Conservation (phyloP, 306 rosid species). For the Delonix regia region DNA sequence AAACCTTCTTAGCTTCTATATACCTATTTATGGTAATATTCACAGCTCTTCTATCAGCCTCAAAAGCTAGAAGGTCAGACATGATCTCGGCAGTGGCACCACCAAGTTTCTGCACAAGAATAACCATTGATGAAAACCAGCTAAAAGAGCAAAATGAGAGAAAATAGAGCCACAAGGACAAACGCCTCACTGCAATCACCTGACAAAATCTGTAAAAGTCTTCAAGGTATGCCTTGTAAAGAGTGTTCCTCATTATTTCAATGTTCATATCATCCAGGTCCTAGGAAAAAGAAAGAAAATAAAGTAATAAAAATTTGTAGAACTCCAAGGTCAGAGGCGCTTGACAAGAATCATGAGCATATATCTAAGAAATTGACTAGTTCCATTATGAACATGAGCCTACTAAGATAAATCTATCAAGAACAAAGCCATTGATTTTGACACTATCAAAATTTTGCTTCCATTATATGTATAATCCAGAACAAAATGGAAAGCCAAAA, state of each 20-base stretch:
- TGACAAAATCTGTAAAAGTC: slow-evolving; percentile 96
- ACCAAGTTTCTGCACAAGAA: slow-evolving; percentile 81
- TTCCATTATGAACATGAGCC: background rate
- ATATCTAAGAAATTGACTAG: slow-evolving; percentile 6
- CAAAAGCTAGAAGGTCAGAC: slow-evolving; percentile 98
- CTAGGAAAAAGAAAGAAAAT: slow-evolving; percentile 45
- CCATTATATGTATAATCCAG: background rate
- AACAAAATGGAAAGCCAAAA: background rate
- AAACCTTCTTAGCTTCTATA: slow-evolving; percentile 10
- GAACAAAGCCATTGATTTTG: background rate
- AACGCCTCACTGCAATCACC: slow-evolving; percentile 50
- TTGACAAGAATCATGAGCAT: slow-evolving; percentile 20
- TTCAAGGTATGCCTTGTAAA: slow-evolving; percentile 98
- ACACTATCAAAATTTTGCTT: slow-evolving; percentile 9
- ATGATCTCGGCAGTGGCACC: slow-evolving; percentile 97
- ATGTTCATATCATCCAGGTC: slow-evolving; percentile 99
- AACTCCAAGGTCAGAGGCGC: slow-evolving; percentile 7
- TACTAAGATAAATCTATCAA: slow-evolving; percentile 1
- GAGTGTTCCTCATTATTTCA: slow-evolving; percentile 98
- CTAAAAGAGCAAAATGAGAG: background rate
- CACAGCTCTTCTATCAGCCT: slow-evolving; percentile 98
- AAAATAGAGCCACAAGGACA: background rate
- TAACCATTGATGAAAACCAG: slow-evolving; percentile 34
- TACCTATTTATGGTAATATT: slow-evolving; percentile 95
- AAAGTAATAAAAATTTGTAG: slow-evolving; percentile 23